Conservation (phyloP, 2,329 filamentous ascomycete genomes). For the Metarhizium brunneum region DNA sequence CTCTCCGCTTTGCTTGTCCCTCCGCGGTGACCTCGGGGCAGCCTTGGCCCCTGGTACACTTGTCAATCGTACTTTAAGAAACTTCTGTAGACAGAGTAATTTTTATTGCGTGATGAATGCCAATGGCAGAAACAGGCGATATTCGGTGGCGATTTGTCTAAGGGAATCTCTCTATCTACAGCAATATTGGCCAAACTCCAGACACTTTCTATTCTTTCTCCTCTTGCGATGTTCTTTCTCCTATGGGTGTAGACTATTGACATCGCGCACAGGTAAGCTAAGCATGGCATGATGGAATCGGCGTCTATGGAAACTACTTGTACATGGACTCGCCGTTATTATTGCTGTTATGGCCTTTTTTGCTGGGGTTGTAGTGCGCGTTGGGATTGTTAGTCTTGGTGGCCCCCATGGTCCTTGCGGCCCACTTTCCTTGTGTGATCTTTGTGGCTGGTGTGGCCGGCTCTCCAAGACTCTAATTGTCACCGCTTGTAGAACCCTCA, state of each 20-base stretch:
- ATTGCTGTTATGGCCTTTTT: neutral
- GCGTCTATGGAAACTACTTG: neutral
- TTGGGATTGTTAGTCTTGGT: neutral
- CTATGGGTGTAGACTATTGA: neutral
- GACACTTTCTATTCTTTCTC: neutral
- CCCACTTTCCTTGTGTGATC: too few species aligned
- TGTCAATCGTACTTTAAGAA: too few species aligned
- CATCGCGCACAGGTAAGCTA: neutral
- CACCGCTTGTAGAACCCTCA: too few species aligned
- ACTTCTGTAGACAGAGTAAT: neutral
- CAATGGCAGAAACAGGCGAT: neutral
- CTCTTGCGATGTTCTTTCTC: neutral
- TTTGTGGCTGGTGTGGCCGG: too few species aligned
- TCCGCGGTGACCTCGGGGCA: too few species aligned
- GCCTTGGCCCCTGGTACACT: too few species aligned
- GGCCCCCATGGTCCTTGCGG: neutral
- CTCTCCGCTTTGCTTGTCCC: too few species aligned
- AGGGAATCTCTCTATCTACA: neutral
- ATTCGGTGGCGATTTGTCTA: neutral
- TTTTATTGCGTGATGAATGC: neutral
- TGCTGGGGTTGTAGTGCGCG: neutral
- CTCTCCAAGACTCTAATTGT: too few species aligned
- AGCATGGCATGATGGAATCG: neutral
- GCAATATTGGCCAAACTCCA: neutral
- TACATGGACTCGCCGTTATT: neutral